Conservation (phyloP, 768 basidiomycete genomes). For the Panaeolus cyanescens region DNA sequence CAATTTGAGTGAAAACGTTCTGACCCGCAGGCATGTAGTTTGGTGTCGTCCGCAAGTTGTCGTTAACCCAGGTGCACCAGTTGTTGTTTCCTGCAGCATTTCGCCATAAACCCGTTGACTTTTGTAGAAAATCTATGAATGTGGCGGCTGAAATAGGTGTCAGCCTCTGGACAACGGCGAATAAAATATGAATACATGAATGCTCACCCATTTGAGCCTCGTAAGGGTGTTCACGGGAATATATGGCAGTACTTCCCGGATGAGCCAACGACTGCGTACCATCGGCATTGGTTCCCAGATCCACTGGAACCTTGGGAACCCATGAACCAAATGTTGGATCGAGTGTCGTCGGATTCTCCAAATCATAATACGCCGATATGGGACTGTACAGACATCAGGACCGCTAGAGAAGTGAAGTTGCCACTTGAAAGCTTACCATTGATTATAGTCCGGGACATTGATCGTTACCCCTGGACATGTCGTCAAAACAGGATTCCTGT, state of each 20-base stretch:
- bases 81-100: too few relatives aligned
- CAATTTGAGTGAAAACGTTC: too few relatives aligned
- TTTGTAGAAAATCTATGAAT: too few relatives aligned
- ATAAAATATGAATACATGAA: too few relatives aligned
- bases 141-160: too few relatives aligned
- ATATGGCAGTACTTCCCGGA: background rate
- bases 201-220: background rate
- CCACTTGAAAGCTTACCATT: background rate
- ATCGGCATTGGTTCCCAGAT: background rate
- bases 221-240: background rate
- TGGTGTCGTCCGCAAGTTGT: too few relatives aligned
- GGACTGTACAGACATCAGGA: background rate
- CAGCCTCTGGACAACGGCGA: too few relatives aligned
- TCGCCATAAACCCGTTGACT: too few relatives aligned
- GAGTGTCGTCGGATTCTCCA: background rate
- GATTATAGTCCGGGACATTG: background rate
- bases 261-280: background rate
- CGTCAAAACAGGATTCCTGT: background rate
- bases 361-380: background rate
- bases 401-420: background rate
- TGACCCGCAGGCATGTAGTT: too few relatives aligned
- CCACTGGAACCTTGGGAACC: background rate
- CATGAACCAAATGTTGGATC: conserved; percentile 1
- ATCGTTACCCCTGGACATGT: background rate
- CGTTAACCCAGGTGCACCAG: too few relatives aligned